phyloP scores from a whole-genome alignment of 139 green algal genomes.

The Ettlia oleoabundans region DNA sequence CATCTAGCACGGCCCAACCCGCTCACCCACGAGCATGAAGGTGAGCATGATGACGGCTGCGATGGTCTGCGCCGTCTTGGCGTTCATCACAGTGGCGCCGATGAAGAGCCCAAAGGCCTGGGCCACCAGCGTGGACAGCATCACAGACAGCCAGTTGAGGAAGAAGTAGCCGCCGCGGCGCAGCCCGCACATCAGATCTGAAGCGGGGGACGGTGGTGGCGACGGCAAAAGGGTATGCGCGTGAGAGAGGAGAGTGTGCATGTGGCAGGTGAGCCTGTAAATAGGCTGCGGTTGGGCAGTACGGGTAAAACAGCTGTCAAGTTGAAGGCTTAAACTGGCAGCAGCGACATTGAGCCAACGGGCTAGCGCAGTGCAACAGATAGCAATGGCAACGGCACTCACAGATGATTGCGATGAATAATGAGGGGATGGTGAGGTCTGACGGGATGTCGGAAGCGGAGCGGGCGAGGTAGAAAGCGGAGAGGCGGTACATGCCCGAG shows the following conservation, averaged over 20 bases:
- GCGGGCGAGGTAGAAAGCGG: slow-evolving; percentile 83
- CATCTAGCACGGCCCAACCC: background rate
- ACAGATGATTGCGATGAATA: slow-evolving; percentile 64
- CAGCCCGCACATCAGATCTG: slow-evolving; percentile 62
- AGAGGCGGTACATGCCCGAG: slow-evolving; percentile 84
- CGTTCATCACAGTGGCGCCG: slow-evolving; percentile 73
- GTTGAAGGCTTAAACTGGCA: background rate
- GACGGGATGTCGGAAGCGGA: slow-evolving; percentile 75
- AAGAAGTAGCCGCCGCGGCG: slow-evolving; percentile 72
- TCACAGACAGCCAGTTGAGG: slow-evolving; percentile 61
- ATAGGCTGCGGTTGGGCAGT: background rate
- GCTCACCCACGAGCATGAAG: slow-evolving; percentile 26
- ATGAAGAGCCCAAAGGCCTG: slow-evolving; percentile 73
- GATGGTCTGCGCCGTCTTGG: slow-evolving; percentile 70
- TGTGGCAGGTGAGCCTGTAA: no score
- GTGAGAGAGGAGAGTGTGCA: background rate
- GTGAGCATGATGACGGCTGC: slow-evolving; percentile 71
- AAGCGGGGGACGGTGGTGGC: background rate
- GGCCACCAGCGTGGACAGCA: slow-evolving; percentile 65
- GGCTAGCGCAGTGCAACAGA: background rate
- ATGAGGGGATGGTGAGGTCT: slow-evolving; percentile 73
- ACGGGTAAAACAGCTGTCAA: background rate
- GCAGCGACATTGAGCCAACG: background rate
- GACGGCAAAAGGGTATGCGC: background rate
- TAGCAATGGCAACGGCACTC: background rate